Evolutionary conservation across 2,329 filamentous ascomycete genomes (phyloP).

Genomic region (Aureobasidium uvarum): DNA sequence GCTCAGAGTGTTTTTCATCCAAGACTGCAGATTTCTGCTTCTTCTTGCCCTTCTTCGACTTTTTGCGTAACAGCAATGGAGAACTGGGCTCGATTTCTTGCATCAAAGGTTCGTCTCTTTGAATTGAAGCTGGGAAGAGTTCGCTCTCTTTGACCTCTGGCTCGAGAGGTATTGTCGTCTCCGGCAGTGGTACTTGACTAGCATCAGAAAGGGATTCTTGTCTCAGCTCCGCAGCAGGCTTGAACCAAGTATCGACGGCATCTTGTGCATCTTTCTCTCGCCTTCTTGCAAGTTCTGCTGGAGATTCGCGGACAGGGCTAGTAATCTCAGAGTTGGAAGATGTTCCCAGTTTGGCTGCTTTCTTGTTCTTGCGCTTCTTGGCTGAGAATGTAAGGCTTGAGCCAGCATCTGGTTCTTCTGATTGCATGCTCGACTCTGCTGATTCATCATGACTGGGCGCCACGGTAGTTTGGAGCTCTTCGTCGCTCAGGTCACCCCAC

Average conservation of each 20-base stretch:
- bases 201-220: background rate
- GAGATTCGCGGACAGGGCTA: slow-evolving; percentile 29
- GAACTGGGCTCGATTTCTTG: background rate
- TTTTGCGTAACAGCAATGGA: slow-evolving; percentile 17
- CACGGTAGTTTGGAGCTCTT: background rate
- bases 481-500: slow-evolving; percentile 24
- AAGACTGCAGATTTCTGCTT: slow-evolving; percentile 23
- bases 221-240: background rate
- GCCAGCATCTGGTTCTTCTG: background rate
- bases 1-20: background rate
- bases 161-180: background rate
- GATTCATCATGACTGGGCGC: background rate
- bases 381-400: background rate
- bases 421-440: background rate
- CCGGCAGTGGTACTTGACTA: background rate
- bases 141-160: background rate
- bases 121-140: background rate
- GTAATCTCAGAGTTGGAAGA: slow-evolving; percentile 28
- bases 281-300: slow-evolving; percentile 32
- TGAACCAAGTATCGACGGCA: slow-evolving; percentile 35
- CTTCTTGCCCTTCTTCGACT: slow-evolving; percentile 28
- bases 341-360: slow-evolving; percentile 34
- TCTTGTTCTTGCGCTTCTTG: slow-evolving; percentile 38
- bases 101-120: background rate
- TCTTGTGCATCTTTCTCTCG: slow-evolving; percentile 35